Evolutionary conservation across 2,329 filamentous ascomycete genomes (phyloP).

Genomic region (Fusarium sp.): DNA sequence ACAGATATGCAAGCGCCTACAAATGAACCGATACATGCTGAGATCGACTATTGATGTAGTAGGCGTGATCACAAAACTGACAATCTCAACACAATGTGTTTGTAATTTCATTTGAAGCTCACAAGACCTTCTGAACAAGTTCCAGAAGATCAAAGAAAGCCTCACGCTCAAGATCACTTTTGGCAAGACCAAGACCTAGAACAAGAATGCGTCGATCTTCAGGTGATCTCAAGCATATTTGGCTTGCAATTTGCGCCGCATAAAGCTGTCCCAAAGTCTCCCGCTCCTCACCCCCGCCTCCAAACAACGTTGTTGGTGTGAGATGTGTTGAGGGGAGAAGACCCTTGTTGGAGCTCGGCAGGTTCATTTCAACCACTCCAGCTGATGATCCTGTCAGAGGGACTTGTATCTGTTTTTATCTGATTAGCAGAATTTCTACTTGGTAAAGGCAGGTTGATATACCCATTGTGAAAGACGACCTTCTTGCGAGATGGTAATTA

Average conservation of each 20-base stretch:
- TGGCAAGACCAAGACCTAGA: conserved; percentile 69
- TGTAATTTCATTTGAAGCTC: not conserved
- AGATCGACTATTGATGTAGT: not conserved
- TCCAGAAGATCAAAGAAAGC: conserved; percentile 75
- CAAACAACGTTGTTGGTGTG: conserved; percentile 87
- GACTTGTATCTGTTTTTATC: conserved; percentile 74
- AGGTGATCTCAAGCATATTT: conserved; percentile 78
- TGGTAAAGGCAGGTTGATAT: conserved; percentile 29
- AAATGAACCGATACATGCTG: not conserved
- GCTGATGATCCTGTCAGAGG: conserved; percentile 77
- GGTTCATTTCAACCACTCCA: conserved; percentile 70
- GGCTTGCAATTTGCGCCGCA: conserved; percentile 88
- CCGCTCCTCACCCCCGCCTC: conserved; percentile 81
- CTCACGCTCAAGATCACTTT: conserved; percentile 63
- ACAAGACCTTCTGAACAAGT: conserved; percentile 69
- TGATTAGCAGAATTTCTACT: not conserved
- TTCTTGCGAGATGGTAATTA: conserved; percentile 88
- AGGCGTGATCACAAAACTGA: not conserved
- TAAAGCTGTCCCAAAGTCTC: conserved; percentile 90
- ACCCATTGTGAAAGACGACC: conserved; percentile 95
- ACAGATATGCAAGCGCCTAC: not conserved
- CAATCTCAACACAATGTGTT: no score
- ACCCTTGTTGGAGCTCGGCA: conserved; percentile 60
- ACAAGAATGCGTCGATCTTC: conserved; percentile 72
- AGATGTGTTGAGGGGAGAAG: conserved; percentile 82